Evolutionary conservation across 129 eudicot species (phyloP).

Genomic region (Logfia minima): DNA sequence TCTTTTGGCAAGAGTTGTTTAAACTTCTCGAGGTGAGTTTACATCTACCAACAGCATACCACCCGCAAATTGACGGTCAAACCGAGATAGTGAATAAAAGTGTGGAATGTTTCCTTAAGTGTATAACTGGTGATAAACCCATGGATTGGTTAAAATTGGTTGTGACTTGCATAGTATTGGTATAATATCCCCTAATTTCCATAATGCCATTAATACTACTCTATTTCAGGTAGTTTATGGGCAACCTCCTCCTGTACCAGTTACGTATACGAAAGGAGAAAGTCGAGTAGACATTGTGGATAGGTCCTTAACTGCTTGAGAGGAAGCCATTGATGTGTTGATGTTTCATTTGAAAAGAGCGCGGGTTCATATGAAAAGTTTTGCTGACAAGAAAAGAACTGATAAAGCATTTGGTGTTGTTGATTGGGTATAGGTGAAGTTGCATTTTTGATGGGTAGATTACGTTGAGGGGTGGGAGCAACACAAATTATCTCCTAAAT

Average conservation of each 20-base stretch:
- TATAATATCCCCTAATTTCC: background rate
- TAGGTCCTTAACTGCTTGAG: background rate
- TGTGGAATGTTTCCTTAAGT: background rate
- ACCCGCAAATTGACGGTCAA: too few relatives aligned
- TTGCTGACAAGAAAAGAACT: background rate
- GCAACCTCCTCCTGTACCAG: background rate
- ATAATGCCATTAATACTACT: background rate
- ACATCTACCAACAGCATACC: background rate
- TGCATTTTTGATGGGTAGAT: too few relatives aligned
- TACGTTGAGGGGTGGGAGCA: too few relatives aligned
- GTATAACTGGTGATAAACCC: background rate
- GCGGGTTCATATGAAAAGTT: background rate
- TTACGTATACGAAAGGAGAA: background rate
- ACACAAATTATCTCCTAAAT: too few relatives aligned
- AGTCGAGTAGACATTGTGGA: background rate
- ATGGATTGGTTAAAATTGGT: background rate
- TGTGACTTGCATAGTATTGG: background rate
- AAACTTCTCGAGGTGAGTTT: background rate
- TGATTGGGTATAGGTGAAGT: background rate
- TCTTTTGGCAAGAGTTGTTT: background rate
- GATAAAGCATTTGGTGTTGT: background rate
- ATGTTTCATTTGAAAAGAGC: background rate
- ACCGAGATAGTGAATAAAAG: background rate
- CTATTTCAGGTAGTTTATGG: background rate
- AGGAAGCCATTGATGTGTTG: background rate